phyloP scores from a whole-genome alignment of 768 basidiomycete genomes.

The Ephemerocybe angulata region DNA sequence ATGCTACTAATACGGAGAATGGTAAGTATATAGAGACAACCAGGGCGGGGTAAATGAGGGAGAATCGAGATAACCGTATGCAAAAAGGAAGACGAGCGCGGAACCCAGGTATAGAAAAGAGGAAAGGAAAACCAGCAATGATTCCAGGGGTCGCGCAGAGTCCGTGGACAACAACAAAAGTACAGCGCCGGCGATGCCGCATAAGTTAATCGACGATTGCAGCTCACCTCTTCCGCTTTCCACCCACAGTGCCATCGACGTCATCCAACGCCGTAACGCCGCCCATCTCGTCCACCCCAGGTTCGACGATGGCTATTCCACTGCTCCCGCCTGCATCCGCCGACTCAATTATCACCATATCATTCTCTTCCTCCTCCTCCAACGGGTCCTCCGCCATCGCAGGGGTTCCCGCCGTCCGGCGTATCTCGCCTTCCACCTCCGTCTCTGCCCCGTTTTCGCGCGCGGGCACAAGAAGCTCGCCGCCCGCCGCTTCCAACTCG shows the following conservation, averaged over 20 bases:
- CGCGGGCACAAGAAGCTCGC: conserved; percentile 17
- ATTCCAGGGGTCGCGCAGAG: no score
- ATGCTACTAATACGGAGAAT: conserved; percentile 3
- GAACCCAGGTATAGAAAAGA: background rate
- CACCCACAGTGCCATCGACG: conserved; percentile 32
- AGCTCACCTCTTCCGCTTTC: conserved; percentile 32
- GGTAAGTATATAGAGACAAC: conserved; percentile 3
- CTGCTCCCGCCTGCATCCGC: background rate
- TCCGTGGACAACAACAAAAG: background rate
- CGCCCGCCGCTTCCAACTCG: conserved; percentile 12
- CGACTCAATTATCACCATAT: conserved; percentile 6
- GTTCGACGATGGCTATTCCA: background rate
- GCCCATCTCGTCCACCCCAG: conserved; percentile 13
- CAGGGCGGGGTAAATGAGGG: background rate
- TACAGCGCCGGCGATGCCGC: background rate
- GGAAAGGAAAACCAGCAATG: background rate
- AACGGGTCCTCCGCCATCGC: conserved; percentile 19
- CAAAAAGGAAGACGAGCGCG: background rate
- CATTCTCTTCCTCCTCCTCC: conserved; percentile 16
- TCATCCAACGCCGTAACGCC: conserved; percentile 15
- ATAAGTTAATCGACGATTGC: background rate
- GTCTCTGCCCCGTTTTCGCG: conserved; percentile 33
- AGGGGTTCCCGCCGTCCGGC: background rate
- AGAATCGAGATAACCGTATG: background rate
- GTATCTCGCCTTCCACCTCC: conserved; percentile 33